Conservation (phyloP, 2,329 filamentous ascomycete genomes). For the Neopestalotiopsis sp. region DNA sequence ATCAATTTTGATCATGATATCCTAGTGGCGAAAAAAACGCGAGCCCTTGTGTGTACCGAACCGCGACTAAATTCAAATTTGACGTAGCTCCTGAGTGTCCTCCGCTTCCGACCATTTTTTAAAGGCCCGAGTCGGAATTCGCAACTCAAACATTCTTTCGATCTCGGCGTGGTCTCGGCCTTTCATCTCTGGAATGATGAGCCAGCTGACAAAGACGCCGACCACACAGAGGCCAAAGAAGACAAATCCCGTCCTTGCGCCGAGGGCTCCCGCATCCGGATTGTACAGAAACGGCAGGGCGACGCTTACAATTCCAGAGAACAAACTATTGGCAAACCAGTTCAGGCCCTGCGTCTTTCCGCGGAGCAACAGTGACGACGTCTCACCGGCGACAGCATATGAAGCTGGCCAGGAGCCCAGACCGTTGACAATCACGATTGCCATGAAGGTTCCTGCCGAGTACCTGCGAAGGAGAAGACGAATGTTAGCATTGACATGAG, state of each 20-base stretch:
- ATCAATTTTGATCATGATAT: neutral
- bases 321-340: conserved; percentile 5
- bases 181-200: conserved; percentile 59
- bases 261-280: conserved; percentile 41
- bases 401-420: conserved; percentile 33
- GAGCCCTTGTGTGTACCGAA: neutral
- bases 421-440: conserved; percentile 42
- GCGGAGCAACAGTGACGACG: conserved; percentile 41
- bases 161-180: conserved; percentile 53
- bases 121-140: conserved; percentile 36
- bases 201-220: conserved; percentile 45
- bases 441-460: conserved; percentile 44
- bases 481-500: neutral
- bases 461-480: neutral
- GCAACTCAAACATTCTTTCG: conserved; percentile 44
- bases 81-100: neutral
- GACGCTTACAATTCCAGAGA: conserved; percentile 44
- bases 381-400: conserved; percentile 41
- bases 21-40: neutral
- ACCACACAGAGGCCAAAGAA: conserved; percentile 43
- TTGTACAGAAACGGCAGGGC: conserved; percentile 58
- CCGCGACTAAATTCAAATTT: neutral
- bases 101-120: conserved; percentile 17
- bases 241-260: conserved; percentile 48
- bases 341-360: conserved; percentile 44